Percentiles rank a stretch among this genome's conserved stretches.
These are phyloP conservation scores for Chlamydomonas incerta DNA, from an alignment of 139 green algal species.

Conservation along the genomic window DNA sequence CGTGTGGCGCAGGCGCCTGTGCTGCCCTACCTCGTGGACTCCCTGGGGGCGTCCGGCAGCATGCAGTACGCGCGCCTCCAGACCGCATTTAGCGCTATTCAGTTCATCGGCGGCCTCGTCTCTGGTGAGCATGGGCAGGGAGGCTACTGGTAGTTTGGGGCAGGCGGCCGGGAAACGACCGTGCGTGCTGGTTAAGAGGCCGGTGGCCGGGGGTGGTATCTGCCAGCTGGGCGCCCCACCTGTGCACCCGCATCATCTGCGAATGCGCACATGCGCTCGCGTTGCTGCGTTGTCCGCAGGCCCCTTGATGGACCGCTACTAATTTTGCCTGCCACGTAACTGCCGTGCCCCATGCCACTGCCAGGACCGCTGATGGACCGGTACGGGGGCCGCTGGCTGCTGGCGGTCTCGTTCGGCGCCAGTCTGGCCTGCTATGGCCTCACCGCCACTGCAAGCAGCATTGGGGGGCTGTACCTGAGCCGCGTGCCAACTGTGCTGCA, in stretches of 20 bases:
- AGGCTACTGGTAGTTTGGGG: too few relatives aligned
- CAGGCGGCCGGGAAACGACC: too few relatives aligned
- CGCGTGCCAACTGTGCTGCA: constrained; percentile 15
- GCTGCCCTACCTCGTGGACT: constrained; percentile 57
- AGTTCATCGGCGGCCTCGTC: constrained; percentile 54
- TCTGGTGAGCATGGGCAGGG: too few relatives aligned
- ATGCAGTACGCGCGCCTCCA: constrained; percentile 50
- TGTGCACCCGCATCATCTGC: too few relatives aligned
- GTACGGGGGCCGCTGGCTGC: constrained; percentile 46
- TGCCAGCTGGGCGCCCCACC: too few relatives aligned
- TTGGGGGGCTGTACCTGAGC: constrained; percentile 49
- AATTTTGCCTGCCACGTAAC: too few relatives aligned
- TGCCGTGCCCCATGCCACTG: too few relatives aligned
- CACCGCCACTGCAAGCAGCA: constrained; percentile 48
- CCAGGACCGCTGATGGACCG: constrained; percentile 56
- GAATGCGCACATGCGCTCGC: too few relatives aligned
- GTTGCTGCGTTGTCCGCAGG: constrained; percentile 31
- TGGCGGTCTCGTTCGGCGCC: constrained; percentile 52
- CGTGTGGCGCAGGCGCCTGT: constrained; percentile 46
- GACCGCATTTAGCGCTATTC: constrained; percentile 49
- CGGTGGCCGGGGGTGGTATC: too few relatives aligned
- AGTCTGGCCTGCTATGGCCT: constrained; percentile 43
- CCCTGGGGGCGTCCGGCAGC: constrained; percentile 40
- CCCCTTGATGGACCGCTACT: constrained; percentile 52
- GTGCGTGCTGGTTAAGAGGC: too few relatives aligned